Evolutionary conservation across 2,329 filamentous ascomycete genomes (phyloP).

Genomic region (Arthrobotrys musiformis): DNA sequence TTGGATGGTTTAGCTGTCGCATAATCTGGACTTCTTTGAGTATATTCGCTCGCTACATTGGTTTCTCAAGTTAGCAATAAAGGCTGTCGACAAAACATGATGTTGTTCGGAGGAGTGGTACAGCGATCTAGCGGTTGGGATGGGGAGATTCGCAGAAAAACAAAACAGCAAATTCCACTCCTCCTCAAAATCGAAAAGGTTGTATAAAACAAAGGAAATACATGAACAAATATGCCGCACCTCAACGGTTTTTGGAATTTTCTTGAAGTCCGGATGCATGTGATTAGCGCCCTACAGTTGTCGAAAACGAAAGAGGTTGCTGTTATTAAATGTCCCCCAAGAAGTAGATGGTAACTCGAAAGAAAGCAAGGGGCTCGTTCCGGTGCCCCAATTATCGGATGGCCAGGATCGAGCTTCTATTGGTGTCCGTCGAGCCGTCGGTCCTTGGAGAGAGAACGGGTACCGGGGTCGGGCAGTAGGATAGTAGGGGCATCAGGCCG

Average conservation of each 20-base stretch:
- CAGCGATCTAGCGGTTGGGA: constrained; percentile 12
- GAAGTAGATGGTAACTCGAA: constrained; percentile 48
- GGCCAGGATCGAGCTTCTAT: background rate
- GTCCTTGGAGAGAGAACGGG: background rate
- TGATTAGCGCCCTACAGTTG: constrained; percentile 82
- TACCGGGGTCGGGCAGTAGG: background rate
- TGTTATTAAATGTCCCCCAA: constrained; percentile 57
- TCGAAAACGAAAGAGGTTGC: constrained; percentile 30
- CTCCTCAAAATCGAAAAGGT: constrained; percentile 22
- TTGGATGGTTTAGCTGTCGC: constrained; percentile 94
- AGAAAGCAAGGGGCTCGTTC: constrained; percentile 28
- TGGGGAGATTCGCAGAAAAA: constrained; percentile 21
- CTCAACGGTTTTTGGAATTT: constrained; percentile 94
- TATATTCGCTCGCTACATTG: constrained; percentile 86
- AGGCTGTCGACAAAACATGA: background rate
- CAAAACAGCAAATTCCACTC: constrained; percentile 35
- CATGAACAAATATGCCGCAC: constrained; percentile 72
- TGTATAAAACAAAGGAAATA: constrained; percentile 24
- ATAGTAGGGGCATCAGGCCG: constrained; percentile 52
- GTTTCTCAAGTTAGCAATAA: constrained; percentile 55
- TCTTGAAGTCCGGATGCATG: constrained; percentile 96
- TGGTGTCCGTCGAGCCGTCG: background rate
- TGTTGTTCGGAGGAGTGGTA: constrained; percentile 33
- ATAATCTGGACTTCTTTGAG: constrained; percentile 99
- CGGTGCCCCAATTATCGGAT: background rate